These are phyloP conservation scores for Xylaria sp. DNA, from an alignment of 2,329 filamentous ascomycete genomes.

Conservation along the genomic window DNA sequence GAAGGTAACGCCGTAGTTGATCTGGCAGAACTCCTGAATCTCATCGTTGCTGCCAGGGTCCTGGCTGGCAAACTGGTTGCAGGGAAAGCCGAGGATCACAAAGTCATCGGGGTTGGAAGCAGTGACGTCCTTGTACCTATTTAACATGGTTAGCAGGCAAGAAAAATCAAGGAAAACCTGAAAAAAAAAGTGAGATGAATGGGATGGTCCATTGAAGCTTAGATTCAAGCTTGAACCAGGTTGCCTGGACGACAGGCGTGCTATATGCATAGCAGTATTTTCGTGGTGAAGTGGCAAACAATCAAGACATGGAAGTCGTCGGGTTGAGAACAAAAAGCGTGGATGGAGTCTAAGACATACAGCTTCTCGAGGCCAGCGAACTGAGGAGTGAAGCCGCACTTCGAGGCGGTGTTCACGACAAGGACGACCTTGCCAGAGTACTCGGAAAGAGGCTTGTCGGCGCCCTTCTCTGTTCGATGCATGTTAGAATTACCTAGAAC, in stretches of 20 bases:
- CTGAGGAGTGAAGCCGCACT: conserved; percentile 98
- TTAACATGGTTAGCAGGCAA: conserved; percentile 4
- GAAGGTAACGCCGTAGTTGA: conserved; percentile 93
- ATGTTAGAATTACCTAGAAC: conserved; percentile 14
- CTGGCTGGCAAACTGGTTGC: conserved; percentile 93
- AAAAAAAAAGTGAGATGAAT: background rate
- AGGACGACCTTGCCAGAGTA: conserved; percentile 92
- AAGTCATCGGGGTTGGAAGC: conserved; percentile 69
- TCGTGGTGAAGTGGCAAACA: background rate
- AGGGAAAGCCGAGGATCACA: conserved; percentile 88
- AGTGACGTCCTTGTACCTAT: conserved; percentile 61
- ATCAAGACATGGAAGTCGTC: background rate
- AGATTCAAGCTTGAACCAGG: background rate
- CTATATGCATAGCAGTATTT: background rate
- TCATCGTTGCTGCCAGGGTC: conserved; percentile 80
- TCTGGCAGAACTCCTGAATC: conserved; percentile 78
- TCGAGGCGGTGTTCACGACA: conserved; percentile 95
- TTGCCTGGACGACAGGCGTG: background rate
- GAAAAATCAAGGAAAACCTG: no score
- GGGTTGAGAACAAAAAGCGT: background rate
- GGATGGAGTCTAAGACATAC: conserved; percentile 34
- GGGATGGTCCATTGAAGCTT: background rate
- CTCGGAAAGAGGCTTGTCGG: conserved; percentile 61
- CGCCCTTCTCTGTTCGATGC: conserved; percentile 58
- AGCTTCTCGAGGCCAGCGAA: conserved; percentile 86